Evolutionary conservation across 129 eudicot genomes (phyloP), one percentile per base, ranked within the genome.

Genomic region (Chrysanthemum seticuspe): DNA sequence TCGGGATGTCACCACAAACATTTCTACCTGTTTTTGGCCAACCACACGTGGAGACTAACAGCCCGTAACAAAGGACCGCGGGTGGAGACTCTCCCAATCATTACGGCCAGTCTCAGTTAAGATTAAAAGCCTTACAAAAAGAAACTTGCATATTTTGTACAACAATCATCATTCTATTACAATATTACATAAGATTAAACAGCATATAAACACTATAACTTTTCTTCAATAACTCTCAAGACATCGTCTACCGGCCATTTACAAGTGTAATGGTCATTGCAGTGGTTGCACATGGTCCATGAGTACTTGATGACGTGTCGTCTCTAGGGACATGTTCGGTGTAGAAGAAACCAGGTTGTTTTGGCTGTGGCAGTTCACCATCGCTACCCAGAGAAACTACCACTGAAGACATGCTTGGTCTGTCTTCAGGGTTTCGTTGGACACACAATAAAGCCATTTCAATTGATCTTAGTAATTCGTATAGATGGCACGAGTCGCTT

Each of bases 341-440:
- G 73, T 72, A 78, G 54, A 68, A 81, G 72, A 83, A 86, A 58
- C 86, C 91, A 34, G 91, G 91, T 14, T 83, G 78, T 45, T 81
- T 80, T 12, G 86, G 80, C 56, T 67, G 65, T 18, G 84, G 86
- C 14, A 83, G 50, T 31, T 60, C 77, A 7, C 65, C 66, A 2
- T 83, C 86, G n/a, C 81, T 75, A 60, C 78, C 67, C 73, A 86
- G 44, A 79, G 76, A 78, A 54, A 70, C 69, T 13, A 81, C 80
- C 70, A 81, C 88, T 0, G 82, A 49, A 10, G 82, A 74, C 91
- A 83, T 86, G 62, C 27, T 83, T 16, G 86, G 91, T 59, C 91
- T 81, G n/a, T 83, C 88, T 60, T 75, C 78, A 0, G 82, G 84
- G 72, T 49, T 48, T 34, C 84, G 83, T 65, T 86, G 91, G 11